Percentiles rank a stretch among this genome's conserved stretches.
phyloP scores from a whole-genome alignment of 371 early-diverging fungal species.

The Mucor mucedo region DNA sequence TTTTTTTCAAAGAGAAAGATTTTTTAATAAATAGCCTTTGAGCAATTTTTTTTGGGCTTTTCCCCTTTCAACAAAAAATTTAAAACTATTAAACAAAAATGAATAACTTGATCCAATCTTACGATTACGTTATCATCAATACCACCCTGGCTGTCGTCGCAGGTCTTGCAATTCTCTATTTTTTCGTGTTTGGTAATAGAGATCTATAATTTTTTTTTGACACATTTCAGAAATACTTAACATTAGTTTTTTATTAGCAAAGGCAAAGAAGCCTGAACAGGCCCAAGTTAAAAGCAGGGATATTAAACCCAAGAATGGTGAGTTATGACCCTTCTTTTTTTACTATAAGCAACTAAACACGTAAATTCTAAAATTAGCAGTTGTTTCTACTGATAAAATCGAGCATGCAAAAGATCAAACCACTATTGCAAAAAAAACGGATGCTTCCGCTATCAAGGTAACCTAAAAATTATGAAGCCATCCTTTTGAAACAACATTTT shows the following conservation, averaged over 20 bases:
- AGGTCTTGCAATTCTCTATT: neutral
- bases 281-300: neutral
- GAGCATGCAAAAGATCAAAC: too few relatives aligned
- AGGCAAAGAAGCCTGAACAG: neutral
- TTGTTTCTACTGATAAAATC: too few relatives aligned
- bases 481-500: neutral
- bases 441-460: neutral
- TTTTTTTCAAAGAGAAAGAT: neutral
- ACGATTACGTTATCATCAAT: too few relatives aligned
- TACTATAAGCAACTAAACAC: neutral
- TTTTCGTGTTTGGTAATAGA: conserved; percentile 2
- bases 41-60: neutral
- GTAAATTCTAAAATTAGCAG: neutral
- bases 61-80: neutral
- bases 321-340: neutral
- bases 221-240: too few relatives aligned
- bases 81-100: neutral
- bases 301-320: neutral
- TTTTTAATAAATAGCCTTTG: neutral
- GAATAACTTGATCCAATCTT: too few relatives aligned
- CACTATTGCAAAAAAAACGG: too few relatives aligned
- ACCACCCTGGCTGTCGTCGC: too few relatives aligned
- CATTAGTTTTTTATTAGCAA: too few relatives aligned
- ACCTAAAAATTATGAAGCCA: neutral
- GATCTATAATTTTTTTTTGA: too few relatives aligned